Percentiles rank a stretch among this genome's conserved stretches.
Evolutionary conservation across 352 stramenopile species (phyloP).

Genomic region (Phytophthora sojae): DNA sequence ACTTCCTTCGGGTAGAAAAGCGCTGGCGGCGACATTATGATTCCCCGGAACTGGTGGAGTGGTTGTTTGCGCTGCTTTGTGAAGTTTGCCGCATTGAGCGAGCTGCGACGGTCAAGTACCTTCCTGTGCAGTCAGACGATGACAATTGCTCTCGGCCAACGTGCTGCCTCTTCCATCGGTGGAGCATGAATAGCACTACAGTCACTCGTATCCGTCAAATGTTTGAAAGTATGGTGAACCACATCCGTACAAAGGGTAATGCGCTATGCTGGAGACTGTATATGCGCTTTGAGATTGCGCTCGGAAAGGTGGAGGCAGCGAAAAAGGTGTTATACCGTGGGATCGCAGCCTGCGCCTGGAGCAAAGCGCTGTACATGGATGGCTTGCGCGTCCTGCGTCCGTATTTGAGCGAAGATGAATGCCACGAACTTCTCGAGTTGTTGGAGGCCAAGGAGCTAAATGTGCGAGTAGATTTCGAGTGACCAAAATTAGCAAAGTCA

Average conservation of each 20-base stretch:
- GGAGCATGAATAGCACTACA: constrained; percentile 61
- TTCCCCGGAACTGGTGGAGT: constrained; percentile 71
- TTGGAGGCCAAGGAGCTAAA: constrained; percentile 80
- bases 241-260: constrained; percentile 56
- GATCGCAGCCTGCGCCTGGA: constrained; percentile 78
- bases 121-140: constrained; percentile 7
- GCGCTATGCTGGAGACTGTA: constrained; percentile 80
- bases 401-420: constrained; percentile 71
- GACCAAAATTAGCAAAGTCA: constrained; percentile 19
- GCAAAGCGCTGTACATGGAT: constrained; percentile 80
- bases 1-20: constrained; percentile 59
- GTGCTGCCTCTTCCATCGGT: constrained; percentile 80
- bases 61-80: constrained; percentile 78
- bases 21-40: constrained; percentile 63
- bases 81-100: constrained; percentile 70
- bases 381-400: constrained; percentile 64
- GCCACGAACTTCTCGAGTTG: constrained; percentile 70
- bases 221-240: constrained; percentile 72
- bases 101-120: constrained; percentile 21
- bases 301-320: constrained; percentile 73
- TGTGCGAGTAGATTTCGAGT: constrained; percentile 56
- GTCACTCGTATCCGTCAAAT: constrained; percentile 63
- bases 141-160: constrained; percentile 2
- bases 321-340: constrained; percentile 82
- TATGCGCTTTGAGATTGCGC: constrained; percentile 76